A percentile compares a stretch with the other conserved stretches of the same genome.
Evolutionary conservation across 148 eudicot species (phyloP).

Genomic region (Vaccinium vitisidaea): DNA sequence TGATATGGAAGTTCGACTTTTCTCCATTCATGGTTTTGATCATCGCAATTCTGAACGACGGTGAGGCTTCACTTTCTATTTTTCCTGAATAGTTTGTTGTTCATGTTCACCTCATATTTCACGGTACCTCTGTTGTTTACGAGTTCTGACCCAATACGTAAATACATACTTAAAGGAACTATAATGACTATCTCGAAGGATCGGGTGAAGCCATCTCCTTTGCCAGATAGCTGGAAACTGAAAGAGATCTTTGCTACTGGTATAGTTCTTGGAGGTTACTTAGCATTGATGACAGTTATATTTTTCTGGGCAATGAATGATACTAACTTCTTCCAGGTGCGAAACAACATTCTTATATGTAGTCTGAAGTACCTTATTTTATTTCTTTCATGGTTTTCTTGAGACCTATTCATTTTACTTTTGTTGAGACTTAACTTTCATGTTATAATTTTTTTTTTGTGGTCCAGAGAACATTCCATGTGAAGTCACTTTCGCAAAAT

Average conservation of each 20-base stretch:
- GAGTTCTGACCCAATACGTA: background rate
- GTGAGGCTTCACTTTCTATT: conserved; percentile 33
- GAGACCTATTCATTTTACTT: background rate
- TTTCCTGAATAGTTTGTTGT: background rate
- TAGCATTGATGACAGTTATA: conserved; percentile 84
- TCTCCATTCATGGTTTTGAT: conserved; percentile 99
- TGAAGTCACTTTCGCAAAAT: conserved; percentile 21
- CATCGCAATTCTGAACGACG: conserved; percentile 93
- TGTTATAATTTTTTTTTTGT: background rate
- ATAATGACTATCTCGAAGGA: conserved; percentile 99
- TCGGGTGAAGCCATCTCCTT: conserved; percentile 87
- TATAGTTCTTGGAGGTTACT: conserved; percentile 81
- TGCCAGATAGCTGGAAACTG: conserved; percentile 96
- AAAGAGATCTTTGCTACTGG: conserved; percentile 95
- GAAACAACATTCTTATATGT: background rate
- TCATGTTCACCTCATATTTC: background rate
- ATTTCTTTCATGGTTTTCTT: background rate
- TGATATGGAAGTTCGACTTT: conserved; percentile 94
- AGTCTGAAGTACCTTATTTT: background rate
- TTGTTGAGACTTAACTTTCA: background rate
- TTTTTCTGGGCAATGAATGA: conserved; percentile 83
- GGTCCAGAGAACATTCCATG: conserved; percentile 65
- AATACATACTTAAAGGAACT: conserved; percentile 47
- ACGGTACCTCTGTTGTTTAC: background rate
- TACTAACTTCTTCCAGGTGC: conserved; percentile 81